Base-by-base conservation (phyloP, 2,329 filamentous ascomycete species). In the Colletotrichum musae region DNA sequence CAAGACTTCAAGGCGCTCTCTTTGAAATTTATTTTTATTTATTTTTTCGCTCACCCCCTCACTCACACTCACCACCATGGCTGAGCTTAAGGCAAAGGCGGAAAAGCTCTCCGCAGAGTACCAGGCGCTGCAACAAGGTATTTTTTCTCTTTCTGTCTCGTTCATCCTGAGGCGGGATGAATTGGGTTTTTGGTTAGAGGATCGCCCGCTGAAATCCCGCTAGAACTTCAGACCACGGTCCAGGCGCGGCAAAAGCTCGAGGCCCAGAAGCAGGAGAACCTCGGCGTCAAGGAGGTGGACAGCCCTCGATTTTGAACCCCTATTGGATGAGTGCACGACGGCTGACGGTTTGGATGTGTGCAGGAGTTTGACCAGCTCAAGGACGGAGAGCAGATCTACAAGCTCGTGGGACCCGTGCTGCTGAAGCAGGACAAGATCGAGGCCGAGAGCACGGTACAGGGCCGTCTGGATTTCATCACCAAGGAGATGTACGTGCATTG, bases 401-500 rank as follows among this genome's bases (percentile, higher is more conserved):
- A 98, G 83, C 89, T 98, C 50, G 91, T 97, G 54, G 96, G 96
- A 0, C 96, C 96, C 0, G 93, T 98, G 6, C 84, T 99, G 45
- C 82, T 99, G 76, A 98, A 98, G 86, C 96, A 99, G 81, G 96
- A 98, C 67, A 95, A 93, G 80, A 84, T 89, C 2, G 96, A 99
- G 79, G 96, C 96, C 0, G 91, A 94, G 73, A 92, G 93, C 85
- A 95, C 94, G 0, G 96, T 99, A 18, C 94, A 97, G 74, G 94
- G 94, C 21, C 90, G 96, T 26, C 81, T 99, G 58, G 94, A 97
- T 73, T 98, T 95, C 77, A 99, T 99, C 73, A 88, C 91, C 73
- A 94, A 95, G 77, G 95, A 99, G 79, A 96, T 98, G 94, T 97
- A 79, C 80, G 91, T 79, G 36, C 53, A 52, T 18, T 21, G 5